Evolutionary conservation across 257 asterid species (phyloP).

Genomic region (Forsythia suspensa): DNA sequence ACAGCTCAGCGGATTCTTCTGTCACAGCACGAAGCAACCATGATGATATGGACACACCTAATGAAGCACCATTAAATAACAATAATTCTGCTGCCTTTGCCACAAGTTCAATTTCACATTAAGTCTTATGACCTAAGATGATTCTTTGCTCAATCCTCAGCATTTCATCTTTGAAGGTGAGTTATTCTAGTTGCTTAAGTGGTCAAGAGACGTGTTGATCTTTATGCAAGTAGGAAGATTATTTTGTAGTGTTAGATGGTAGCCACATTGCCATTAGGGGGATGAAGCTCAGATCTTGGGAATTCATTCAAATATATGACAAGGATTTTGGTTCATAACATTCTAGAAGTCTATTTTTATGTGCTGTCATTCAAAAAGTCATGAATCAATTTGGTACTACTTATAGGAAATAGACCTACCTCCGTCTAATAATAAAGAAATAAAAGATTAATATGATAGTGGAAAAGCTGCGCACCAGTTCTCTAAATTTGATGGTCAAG

Average conservation of each 20-base stretch:
- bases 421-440: neutral
- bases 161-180: conserved; percentile 73
- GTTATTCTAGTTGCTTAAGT: conserved; percentile 28
- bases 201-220: neutral
- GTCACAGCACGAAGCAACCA: conserved; percentile 37
- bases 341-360: neutral
- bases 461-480: neutral
- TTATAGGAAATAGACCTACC: neutral
- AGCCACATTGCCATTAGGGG: neutral
- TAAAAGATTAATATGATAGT: neutral
- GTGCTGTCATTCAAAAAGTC: neutral
- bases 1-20: conserved; percentile 38
- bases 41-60: conserved; percentile 28
- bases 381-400: neutral
- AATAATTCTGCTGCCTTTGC: conserved; percentile 46
- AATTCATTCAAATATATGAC: neutral
- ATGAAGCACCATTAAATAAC: conserved; percentile 30
- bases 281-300: neutral
- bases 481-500: too few species aligned
- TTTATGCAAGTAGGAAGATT: neutral
- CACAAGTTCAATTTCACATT: conserved; percentile 45
- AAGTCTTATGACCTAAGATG: conserved; percentile 25
- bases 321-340: neutral
- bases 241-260: neutral
- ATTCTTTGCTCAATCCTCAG: conserved; percentile 58